Percentiles rank a stretch among this genome's conserved stretches.
These are phyloP conservation scores for Corynascus novoguineensis DNA, from an alignment of 495 filamentous ascomycete genomes.

Conservation along the genomic window DNA sequence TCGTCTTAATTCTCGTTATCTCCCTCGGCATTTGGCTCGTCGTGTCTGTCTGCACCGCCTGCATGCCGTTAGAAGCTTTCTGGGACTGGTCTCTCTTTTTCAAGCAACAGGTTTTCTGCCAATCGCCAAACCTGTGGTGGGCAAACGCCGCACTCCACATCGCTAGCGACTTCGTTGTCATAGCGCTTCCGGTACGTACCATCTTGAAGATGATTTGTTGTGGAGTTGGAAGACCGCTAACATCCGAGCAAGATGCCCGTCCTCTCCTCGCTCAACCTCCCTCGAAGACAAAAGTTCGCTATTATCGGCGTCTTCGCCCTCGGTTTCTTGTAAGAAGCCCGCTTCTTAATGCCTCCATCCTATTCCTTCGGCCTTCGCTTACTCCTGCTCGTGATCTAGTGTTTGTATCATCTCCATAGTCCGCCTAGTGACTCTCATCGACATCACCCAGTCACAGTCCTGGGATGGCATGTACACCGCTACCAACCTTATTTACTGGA, in stretches of 20 bases:
- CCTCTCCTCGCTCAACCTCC: constrained; percentile 23
- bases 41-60: constrained; percentile 24
- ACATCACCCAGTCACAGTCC: constrained; percentile 1
- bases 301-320: constrained; percentile 28
- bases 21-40: constrained; percentile 25
- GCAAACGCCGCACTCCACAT: constrained; percentile 26
- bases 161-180: constrained; percentile 24
- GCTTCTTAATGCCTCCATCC: not conserved
- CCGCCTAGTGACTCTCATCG: constrained; percentile 24
- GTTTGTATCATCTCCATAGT: constrained; percentile 29
- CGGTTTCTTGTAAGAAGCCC: constrained; percentile 30
- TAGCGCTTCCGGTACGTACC: constrained; percentile 24
- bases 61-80: constrained; percentile 28
- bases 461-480: constrained; percentile 24
- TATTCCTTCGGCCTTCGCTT: not conserved
- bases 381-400: constrained; percentile 15
- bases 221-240: not conserved
- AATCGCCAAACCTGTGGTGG: constrained; percentile 28
- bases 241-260: constrained; percentile 18
- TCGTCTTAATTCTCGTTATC: constrained; percentile 21
- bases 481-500: constrained; percentile 29
- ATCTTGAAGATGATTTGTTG: not conserved
- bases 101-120: constrained; percentile 23
- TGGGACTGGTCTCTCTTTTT: constrained; percentile 29
- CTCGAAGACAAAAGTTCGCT: constrained; percentile 25